phyloP scores from a whole-genome alignment of 371 early-diverging fungal species.

The Mortierella polycephala region DNA sequence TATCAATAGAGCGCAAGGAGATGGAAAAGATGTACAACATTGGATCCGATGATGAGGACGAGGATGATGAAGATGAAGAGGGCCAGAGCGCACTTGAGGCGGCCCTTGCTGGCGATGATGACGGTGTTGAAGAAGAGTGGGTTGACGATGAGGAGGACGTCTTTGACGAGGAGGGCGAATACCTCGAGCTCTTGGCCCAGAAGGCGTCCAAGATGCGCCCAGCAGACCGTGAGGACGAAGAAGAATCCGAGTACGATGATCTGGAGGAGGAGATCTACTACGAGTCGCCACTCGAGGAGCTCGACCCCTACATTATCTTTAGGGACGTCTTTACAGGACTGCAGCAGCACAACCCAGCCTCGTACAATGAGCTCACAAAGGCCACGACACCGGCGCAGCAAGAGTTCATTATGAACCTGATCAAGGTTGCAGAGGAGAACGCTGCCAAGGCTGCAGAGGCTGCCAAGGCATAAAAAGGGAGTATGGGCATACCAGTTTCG shows the following conservation, averaged over 20 bases:
- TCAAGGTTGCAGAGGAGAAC: constrained; percentile 42
- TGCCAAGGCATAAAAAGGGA: constrained; percentile 16
- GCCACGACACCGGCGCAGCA: constrained; percentile 59
- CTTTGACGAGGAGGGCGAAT: constrained; percentile 68
- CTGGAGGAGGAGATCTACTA: constrained; percentile 77
- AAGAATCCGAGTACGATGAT: constrained; percentile 70
- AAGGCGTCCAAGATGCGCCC: constrained; percentile 61
- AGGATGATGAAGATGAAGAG: constrained; percentile 63
- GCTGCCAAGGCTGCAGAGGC: constrained; percentile 41
- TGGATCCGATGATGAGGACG: constrained; percentile 74
- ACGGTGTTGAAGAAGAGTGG: constrained; percentile 65
- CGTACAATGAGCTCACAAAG: constrained; percentile 61
- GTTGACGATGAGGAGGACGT: constrained; percentile 69
- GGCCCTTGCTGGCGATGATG: constrained; percentile 54
- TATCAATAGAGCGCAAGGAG: constrained; percentile 69
- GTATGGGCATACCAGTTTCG: not conserved
- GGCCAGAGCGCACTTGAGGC: constrained; percentile 61
- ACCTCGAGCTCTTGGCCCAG: constrained; percentile 72
- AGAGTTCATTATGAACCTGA: constrained; percentile 40
- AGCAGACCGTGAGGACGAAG: constrained; percentile 59
- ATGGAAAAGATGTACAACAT: constrained; percentile 71
- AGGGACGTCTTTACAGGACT: constrained; percentile 62
- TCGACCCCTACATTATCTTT: constrained; percentile 85
- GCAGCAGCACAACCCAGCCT: constrained; percentile 60
- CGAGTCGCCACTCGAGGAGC: constrained; percentile 86